These are phyloP conservation scores for Nematocida ausubeli DNA, from an alignment of 371 early-diverging fungal genomes.

Conservation along the genomic window DNA sequence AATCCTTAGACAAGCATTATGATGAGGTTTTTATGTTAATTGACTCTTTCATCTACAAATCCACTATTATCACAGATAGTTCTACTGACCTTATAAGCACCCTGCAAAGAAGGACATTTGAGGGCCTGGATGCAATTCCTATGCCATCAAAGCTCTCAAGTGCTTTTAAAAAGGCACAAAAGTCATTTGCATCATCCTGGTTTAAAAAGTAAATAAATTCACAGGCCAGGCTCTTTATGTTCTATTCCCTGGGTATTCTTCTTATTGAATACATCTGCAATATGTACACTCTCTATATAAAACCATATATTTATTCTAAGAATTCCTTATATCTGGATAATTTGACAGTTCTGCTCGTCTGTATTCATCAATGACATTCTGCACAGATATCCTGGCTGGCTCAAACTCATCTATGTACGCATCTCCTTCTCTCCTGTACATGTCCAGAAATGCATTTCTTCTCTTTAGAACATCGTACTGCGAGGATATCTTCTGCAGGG, in stretches of 20 bases:
- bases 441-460: constrained; percentile 94
- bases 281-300: neutral
- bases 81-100: constrained; percentile 49
- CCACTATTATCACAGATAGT: constrained; percentile 60
- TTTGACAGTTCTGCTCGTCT: constrained; percentile 39
- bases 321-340: neutral
- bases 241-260: neutral
- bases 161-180: constrained; percentile 63
- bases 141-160: constrained; percentile 66
- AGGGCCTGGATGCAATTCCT: constrained; percentile 63
- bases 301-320: neutral
- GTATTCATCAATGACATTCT: constrained; percentile 64
- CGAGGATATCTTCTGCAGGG: constrained; percentile 80
- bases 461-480: constrained; percentile 91
- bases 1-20: constrained; percentile 62
- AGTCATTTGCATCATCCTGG: constrained; percentile 47
- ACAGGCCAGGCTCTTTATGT: too few relatives aligned
- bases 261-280: neutral
- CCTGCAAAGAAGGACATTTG: constrained; percentile 64
- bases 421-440: constrained; percentile 73
- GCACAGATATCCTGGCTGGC: constrained; percentile 57
- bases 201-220: constrained; percentile 45
- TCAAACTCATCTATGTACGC: constrained; percentile 61
- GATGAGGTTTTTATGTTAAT: constrained; percentile 62
- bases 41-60: constrained; percentile 66